Conservation (phyloP, 495 filamentous ascomycete species). For the Neurospora sublineolata region DNA sequence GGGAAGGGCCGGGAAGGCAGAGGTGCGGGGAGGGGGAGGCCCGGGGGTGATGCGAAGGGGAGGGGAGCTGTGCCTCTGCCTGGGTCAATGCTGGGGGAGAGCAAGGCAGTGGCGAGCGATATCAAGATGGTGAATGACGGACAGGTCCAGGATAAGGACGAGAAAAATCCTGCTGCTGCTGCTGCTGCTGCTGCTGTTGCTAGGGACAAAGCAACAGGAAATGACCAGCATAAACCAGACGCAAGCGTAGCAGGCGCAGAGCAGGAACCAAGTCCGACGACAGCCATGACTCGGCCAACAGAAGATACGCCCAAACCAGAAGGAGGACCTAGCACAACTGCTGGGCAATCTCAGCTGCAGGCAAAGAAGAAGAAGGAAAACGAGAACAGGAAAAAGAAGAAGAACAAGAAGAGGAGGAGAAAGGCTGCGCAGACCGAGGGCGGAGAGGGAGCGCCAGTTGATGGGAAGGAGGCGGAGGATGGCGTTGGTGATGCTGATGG, state of each 20-base stretch:
- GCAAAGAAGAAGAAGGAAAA: slow-evolving; percentile 44
- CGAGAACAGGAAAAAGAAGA: slow-evolving; percentile 29
- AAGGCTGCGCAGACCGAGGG: not conserved
- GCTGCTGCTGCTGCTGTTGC: not conserved
- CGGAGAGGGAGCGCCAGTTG: not conserved
- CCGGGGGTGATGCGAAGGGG: not conserved
- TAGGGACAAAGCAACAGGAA: not conserved
- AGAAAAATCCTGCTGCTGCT: not conserved
- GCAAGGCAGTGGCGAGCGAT: not conserved
- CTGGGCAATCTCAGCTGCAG: not conserved
- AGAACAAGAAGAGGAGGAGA: slow-evolving; percentile 4
- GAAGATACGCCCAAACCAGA: not conserved
- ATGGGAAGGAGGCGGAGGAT: not conserved
- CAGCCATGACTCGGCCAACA: slow-evolving; percentile 10
- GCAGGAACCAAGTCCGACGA: slow-evolving; percentile 5
- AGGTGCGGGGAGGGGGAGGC: not conserved
- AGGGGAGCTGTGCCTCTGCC: not conserved
- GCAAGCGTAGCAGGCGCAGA: not conserved
- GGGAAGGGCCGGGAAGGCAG: not conserved
- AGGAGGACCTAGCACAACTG: not conserved
- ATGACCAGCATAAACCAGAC: not conserved
- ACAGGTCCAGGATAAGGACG: not conserved
- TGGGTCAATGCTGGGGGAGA: not conserved
- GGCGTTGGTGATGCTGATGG: not conserved
- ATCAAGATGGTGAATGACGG: not conserved